Conservation (phyloP, 805 yeast species). For the Ogataea ganodermae region DNA sequence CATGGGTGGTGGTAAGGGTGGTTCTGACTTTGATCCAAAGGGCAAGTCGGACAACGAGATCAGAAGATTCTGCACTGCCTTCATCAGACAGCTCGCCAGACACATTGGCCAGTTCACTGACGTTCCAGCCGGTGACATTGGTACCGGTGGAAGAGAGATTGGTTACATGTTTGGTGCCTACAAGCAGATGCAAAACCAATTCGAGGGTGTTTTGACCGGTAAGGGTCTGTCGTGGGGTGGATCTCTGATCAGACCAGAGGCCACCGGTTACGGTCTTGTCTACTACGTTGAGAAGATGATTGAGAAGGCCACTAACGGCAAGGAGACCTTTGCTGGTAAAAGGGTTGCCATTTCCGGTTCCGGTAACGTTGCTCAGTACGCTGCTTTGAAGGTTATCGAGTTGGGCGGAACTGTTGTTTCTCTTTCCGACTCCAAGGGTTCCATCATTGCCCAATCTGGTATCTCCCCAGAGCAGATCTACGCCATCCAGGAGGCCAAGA, state of each 20-base stretch:
- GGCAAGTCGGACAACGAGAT: conserved; percentile 91
- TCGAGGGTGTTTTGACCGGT: conserved; percentile 98
- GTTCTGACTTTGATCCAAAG: conserved; percentile 97
- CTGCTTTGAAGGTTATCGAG: conserved; percentile 96
- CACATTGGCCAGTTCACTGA: conserved; percentile 97
- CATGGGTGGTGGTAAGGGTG: conserved; percentile 99
- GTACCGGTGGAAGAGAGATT: conserved; percentile 95
- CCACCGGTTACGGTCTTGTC: conserved; percentile 97
- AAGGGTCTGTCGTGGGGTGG: conserved; percentile 99
- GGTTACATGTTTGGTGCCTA: conserved; percentile 97
- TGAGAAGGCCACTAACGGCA: conserved; percentile 86
- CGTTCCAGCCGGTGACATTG: conserved; percentile 99
- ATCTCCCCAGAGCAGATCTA: conserved; percentile 80
- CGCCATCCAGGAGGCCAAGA: conserved; percentile 74
- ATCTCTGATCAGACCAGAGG: conserved; percentile 98
- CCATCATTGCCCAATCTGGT: conserved; percentile 77
- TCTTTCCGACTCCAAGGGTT: conserved; percentile 92
- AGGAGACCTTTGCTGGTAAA: conserved; percentile 89
- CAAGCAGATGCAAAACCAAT: conserved; percentile 85
- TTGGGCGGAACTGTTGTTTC: conserved; percentile 95
- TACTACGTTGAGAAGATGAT: conserved; percentile 98
- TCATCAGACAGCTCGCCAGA: conserved; percentile 93
- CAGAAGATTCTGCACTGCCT: conserved; percentile 93
- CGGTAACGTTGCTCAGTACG: conserved; percentile 99
- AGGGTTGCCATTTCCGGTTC: conserved; percentile 96